These are phyloP conservation scores for Carnegiea gigantea DNA, from an alignment of 179 eudicot species.

Conservation along the genomic window DNA sequence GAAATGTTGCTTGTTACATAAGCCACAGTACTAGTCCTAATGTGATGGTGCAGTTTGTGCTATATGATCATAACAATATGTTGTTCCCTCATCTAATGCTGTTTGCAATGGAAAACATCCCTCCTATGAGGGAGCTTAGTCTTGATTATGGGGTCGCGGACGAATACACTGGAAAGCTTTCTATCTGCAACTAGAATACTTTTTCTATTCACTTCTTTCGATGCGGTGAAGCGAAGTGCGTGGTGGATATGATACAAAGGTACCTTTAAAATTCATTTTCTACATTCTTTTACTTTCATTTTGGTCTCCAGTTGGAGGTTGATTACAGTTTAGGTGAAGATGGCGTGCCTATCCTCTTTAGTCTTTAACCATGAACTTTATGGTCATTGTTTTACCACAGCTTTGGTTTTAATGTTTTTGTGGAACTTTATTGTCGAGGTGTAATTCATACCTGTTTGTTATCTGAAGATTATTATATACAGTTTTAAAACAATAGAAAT, in stretches of 20 bases:
- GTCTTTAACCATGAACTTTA: background rate
- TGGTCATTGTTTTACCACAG: background rate
- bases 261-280: conserved; percentile 6
- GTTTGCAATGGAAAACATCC: conserved; percentile 91
- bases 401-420: background rate
- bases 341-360: background rate
- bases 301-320: conserved; percentile 10
- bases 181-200: conserved; percentile 58
- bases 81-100: conserved; percentile 85
- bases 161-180: conserved; percentile 73
- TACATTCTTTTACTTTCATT: background rate
- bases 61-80: conserved; percentile 75
- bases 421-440: background rate
- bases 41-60: conserved; percentile 85
- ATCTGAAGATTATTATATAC: background rate
- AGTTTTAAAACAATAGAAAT: background rate
- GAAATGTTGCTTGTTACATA: conserved; percentile 92
- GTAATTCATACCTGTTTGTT: background rate
- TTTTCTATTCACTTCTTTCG: conserved; percentile 13
- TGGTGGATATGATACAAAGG: conserved; percentile 26
- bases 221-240: conserved; percentile 24
- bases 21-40: conserved; percentile 86
- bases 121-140: conserved; percentile 93
- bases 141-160: conserved; percentile 96
- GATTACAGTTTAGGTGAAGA: background rate